Base-by-base conservation (phyloP, 2,329 filamentous ascomycete species). In the Stemphylium lycopersici region DNA sequence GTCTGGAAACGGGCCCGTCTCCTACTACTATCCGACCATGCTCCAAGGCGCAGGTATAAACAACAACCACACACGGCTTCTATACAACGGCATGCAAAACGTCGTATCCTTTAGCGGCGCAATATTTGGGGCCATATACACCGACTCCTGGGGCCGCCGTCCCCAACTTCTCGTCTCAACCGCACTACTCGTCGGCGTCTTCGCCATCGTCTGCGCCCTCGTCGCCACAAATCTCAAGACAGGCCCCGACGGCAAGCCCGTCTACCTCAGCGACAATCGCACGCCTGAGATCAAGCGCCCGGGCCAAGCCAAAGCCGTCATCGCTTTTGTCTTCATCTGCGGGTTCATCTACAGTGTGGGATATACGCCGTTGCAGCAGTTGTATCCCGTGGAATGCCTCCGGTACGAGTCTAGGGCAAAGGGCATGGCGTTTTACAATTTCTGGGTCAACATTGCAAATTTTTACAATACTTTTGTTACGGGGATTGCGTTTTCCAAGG, bases 371-470 rank as follows among this genome's bases (percentile, higher is more conserved):
- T 65, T 81, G 15, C 78, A 80, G 61, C 77, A 77, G 11, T 59
- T 82, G 2, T 82, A 81, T 59, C 77, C 78, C 0, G 79, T 81
- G n/a, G 79, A 82, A 57, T 79, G 77, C 60, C 68, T 82, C 13
- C 72, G 76, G 5, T 81, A 80, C 52, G 77, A 79, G 52, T 77
- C 70, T 0, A 71, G 80, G 13, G 79, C 79, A 2, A 82, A 81
- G 59, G 79, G 80, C 2, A 80, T 80, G 74, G 78, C 76, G 6
- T 74, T 80, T 58, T 79, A 79, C 58, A 79, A 79, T 41, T 73
- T 80, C 52, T 76, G 75, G 63, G 77, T 78, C 47, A 80, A 80
- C 46, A 67, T 79, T 48, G 77, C 77, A 4, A 68, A 70, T 16
- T 78, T 80, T 52, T 78, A 78, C 58, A 80, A 80, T 52, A 79